phyloP scores from a whole-genome alignment of 2,329 filamentous ascomycete genomes.

The Pyricularia sp. region DNA sequence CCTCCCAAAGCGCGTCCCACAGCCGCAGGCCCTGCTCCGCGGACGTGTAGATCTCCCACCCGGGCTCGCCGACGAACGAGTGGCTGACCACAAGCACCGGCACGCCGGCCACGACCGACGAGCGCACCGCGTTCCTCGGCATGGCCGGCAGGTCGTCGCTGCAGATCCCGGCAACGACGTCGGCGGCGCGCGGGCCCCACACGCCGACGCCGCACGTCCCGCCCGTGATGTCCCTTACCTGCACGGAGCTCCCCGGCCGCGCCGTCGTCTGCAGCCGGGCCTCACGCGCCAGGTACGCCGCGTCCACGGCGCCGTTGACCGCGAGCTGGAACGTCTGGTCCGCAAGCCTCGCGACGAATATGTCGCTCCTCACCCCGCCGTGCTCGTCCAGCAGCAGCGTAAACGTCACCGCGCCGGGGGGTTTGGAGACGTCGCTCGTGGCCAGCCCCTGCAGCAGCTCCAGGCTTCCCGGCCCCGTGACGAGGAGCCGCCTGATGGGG shows the following conservation, averaged over 20 bases:
- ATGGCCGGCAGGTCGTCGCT: conserved; percentile 30
- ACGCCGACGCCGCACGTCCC: conserved; percentile 52
- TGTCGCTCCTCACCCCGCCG: conserved; percentile 46
- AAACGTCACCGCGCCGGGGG: conserved; percentile 42
- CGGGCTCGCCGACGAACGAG: conserved; percentile 51
- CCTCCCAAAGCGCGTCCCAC: conserved; percentile 48
- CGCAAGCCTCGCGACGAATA: conserved; percentile 43
- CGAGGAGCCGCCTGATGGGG: conserved; percentile 46
- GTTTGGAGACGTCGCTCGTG: conserved; percentile 36
- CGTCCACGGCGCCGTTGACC: conserved; percentile 44
- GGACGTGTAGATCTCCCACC: conserved; percentile 54
- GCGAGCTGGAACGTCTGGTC: conserved; percentile 43
- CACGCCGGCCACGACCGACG: conserved; percentile 37
- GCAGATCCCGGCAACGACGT: conserved; percentile 41
- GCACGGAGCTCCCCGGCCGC: conserved; percentile 30
- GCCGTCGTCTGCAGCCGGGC: conserved; percentile 35
- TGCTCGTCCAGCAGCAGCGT: conserved; percentile 43
- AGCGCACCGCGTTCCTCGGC: conserved; percentile 29
- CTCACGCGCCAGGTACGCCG: conserved; percentile 43
- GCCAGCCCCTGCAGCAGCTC: conserved; percentile 44
- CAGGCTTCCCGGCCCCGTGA: conserved; percentile 46
- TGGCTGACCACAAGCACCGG: conserved; percentile 46
- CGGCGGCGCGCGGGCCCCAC: conserved; percentile 47
- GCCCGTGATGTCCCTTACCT: conserved; percentile 50
- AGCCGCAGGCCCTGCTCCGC: conserved; percentile 47